Evolutionary conservation across 176 grass and related monocot genomes (phyloP).

Genomic region (Zea mays): DNA sequence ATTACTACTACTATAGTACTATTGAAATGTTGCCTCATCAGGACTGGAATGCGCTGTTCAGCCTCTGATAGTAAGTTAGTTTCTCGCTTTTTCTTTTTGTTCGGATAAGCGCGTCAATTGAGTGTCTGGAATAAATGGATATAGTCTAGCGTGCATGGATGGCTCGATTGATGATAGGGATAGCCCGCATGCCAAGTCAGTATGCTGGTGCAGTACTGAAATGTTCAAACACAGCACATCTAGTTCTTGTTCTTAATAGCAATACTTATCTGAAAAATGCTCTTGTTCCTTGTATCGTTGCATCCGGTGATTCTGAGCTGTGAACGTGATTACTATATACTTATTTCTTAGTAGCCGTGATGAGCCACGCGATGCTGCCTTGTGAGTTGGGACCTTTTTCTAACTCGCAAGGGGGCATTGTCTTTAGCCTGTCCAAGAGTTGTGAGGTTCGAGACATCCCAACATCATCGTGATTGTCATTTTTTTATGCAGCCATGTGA

Average conservation of each 20-base stretch:
- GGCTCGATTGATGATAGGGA: slow-evolving; percentile 3
- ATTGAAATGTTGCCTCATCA: background rate
- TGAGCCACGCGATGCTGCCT: background rate
- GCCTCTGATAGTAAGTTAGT: background rate
- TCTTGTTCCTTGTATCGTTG: background rate
- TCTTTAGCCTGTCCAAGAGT: background rate
- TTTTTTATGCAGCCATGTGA: slow-evolving; percentile 25
- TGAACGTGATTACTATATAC: background rate
- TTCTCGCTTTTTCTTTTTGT: background rate
- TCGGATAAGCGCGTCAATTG: background rate
- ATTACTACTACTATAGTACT: too few relatives aligned
- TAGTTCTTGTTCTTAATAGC: background rate
- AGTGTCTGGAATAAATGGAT: background rate
- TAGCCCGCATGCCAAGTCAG: background rate
- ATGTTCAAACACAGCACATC: background rate
- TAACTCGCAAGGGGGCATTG: background rate
- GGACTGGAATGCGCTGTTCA: background rate
- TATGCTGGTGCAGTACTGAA: background rate
- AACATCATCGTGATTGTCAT: background rate
- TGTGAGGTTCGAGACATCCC: background rate
- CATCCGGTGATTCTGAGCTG: background rate
- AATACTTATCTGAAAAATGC: background rate
- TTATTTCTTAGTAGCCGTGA: background rate
- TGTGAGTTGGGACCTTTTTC: background rate
- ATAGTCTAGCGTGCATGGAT: background rate